These are phyloP conservation scores for Acer saccharum DNA, from an alignment of 345 rosid species.

Conservation along the genomic window DNA sequence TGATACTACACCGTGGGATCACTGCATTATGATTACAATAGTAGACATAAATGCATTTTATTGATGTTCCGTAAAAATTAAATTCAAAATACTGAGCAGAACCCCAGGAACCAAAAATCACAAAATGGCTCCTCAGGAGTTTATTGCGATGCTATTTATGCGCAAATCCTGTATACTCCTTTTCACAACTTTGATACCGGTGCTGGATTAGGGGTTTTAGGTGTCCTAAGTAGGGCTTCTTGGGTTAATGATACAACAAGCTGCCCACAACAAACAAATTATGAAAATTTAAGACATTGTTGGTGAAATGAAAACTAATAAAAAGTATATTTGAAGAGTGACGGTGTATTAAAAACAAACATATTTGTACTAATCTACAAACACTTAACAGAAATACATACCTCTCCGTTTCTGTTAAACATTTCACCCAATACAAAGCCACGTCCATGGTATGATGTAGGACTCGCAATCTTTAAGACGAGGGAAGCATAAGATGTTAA, in stretches of 20 bases:
- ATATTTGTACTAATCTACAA: not conserved
- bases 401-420: constrained; percentile 86
- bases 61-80: not conserved
- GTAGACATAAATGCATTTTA: not conserved
- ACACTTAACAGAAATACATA: constrained; percentile 24
- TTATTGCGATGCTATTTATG: not conserved
- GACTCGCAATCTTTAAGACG: constrained; percentile 57
- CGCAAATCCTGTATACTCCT: not conserved
- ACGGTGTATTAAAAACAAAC: not conserved
- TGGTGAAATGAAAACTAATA: not conserved
- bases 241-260: constrained; percentile 71
- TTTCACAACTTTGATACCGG: constrained; percentile 68
- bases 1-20: no score
- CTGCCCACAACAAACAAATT: constrained; percentile 41
- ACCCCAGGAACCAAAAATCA: not conserved
- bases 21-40: not conserved
- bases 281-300: not conserved
- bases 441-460: constrained; percentile 59
- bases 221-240: constrained; percentile 76
- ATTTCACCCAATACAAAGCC: constrained; percentile 81
- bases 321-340: not conserved
- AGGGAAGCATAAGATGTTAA: not conserved
- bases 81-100: not conserved
- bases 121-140: not conserved
- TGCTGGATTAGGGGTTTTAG: constrained; percentile 35